Evolutionary conservation across 2,329 filamentous ascomycete genomes (phyloP), one percentile per base, ranked within the genome.

Genomic region (Parafenestella ontariensis): DNA sequence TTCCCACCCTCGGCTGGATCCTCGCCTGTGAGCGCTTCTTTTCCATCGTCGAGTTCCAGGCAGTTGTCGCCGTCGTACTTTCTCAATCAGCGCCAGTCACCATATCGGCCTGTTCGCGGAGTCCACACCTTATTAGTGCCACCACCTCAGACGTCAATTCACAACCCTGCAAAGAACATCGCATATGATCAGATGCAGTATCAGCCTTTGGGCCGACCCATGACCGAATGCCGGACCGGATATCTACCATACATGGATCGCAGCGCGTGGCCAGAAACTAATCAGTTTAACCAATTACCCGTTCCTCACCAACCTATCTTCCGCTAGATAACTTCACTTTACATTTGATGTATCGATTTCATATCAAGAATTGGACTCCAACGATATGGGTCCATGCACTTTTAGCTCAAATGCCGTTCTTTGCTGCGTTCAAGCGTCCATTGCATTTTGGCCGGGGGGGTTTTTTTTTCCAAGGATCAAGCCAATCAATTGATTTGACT

Each of bases 61-160:
- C 89, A 90, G 28, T 85, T 95, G 60, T 98, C 95, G 28, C 94
- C 94, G 0, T 93, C 90, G 10, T 86, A 91, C 68, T 96, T 96
- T 76, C 82, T 97, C 33, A 89, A 91, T 69, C 91, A 96, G 72
- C 86, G 95, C 52, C 88, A 90, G 59, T 98, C 94, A 50, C 95
- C 95, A 3, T 98, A 98, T 77, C 90, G 92, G 60, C 94, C 94
- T 1, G 89, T 97, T 34, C 89, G 93, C 48, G 86, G 91, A 56
- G 91, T 97, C 54, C 92, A 95, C 64, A 96, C 92, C 0, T 84
- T 98, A n/a, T 82, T 97, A 26, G 92, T 95, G 54, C 93, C 93
- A 28, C 91, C 92, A 6, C 90, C 92, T 0, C 90, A 91, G 21
- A 83, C 87, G 8, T 91, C 91, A 7, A 84, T 96, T 59, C 89